Conservation (phyloP, 768 basidiomycete genomes). For the Lepiota brunneoincarnata region DNA sequence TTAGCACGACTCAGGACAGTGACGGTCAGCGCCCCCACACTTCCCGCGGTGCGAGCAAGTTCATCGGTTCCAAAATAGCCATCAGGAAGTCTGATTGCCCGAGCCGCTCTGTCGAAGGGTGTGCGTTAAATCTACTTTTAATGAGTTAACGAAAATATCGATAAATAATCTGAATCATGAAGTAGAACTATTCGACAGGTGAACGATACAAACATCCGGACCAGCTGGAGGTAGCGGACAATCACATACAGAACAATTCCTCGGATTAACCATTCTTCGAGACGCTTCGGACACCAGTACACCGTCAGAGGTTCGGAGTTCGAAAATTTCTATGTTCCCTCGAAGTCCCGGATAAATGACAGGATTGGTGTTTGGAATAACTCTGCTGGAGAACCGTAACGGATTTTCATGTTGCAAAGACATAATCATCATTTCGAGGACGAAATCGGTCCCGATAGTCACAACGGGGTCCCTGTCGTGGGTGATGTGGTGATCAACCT, state of each 20-base stretch:
- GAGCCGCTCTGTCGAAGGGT: no score
- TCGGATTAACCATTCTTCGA: not conserved
- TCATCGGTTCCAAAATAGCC: no score
- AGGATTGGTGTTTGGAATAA: not conserved
- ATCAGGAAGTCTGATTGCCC: no score
- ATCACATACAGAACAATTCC: conserved; percentile 3
- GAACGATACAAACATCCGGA: conserved; percentile 1
- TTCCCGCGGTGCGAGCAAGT: no score
- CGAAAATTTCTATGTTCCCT: conserved; percentile 7
- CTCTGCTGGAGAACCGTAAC: not conserved
- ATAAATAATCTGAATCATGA: not conserved
- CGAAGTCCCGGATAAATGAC: not conserved
- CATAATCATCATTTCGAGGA: conserved; percentile 9
- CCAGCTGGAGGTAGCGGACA: conserved; percentile 3
- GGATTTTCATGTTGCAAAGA: conserved; percentile 3
- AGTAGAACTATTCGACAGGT: not conserved
- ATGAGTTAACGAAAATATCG: not conserved
- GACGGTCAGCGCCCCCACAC: no score
- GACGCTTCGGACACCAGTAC: not conserved
- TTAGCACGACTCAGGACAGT: no score
- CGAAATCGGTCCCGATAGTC: not conserved
- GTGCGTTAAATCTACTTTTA: no score
- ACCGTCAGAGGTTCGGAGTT: not conserved
- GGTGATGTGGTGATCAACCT: conserved; percentile 7
- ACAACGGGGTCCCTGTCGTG: not conserved